These are phyloP conservation scores for Psidium friedrichsthalianum DNA, from an alignment of 345 rosid genomes.

Conservation along the genomic window DNA sequence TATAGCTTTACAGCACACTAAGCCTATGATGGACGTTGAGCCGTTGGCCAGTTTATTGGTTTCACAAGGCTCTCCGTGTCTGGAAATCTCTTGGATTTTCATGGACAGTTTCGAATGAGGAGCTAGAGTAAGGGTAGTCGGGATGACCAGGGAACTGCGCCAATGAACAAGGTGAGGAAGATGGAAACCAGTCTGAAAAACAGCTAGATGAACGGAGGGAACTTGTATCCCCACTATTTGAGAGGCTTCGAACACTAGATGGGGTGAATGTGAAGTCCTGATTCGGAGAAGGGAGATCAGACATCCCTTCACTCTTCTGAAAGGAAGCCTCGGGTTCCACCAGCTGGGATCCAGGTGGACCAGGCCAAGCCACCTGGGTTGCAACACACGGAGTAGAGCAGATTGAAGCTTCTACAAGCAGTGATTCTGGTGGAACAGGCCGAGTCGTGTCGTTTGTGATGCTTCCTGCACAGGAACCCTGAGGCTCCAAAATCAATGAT, in stretches of 20 bases:
- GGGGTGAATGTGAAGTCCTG: background rate
- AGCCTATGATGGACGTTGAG: background rate
- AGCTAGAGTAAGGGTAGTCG: background rate
- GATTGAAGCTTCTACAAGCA: background rate
- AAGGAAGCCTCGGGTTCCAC: background rate
- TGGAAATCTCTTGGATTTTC: background rate
- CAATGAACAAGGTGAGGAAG: background rate
- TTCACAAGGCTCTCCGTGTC: conserved; percentile 1
- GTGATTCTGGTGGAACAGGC: background rate
- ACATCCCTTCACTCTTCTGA: background rate
- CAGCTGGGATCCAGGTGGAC: background rate
- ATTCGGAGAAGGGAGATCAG: background rate
- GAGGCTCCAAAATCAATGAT: background rate
- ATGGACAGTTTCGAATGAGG: background rate
- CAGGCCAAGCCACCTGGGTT: conserved; percentile 1
- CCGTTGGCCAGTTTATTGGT: background rate
- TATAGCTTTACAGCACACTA: background rate
- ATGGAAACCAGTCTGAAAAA: background rate
- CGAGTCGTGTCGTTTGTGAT: background rate
- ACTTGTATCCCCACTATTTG: background rate
- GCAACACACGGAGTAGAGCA: background rate
- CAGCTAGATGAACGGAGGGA: background rate
- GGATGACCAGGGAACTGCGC: background rate
- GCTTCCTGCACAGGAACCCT: background rate
- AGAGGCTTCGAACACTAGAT: background rate